Base-by-base conservation (phyloP, 371 early-diverging fungal genomes). In the Mortierella sp. region DNA sequence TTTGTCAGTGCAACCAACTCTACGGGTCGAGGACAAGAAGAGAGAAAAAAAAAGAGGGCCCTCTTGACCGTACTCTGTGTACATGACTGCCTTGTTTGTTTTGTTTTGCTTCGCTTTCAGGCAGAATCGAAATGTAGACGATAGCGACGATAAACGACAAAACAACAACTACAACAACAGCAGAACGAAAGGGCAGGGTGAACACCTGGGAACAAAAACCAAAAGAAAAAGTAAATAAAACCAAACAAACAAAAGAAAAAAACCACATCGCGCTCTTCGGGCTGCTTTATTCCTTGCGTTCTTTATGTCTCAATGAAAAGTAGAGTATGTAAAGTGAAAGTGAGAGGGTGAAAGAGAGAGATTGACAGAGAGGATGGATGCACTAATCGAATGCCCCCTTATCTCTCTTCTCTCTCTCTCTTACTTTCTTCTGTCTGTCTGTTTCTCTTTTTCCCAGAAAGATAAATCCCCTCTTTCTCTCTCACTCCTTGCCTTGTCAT, bases 51-150 rank as follows among this genome's bases (percentile, higher is more conserved):
- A n/a, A 58, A 24, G 21, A 7, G 55, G 55, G 24, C 19, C 10
- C 26, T 63, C 5, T 63, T 63, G 63, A 34, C 34, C 14, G 3
- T 50, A 16, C 50, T 16, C 16, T 50, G 50, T 16, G 2, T 0
- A 3, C 14, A 14, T 50, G 50, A 16, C 50, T 50, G 14, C 16
- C 2, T 50, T 13, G 50, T 26, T 63, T 34, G 21, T 19, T 6
- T 55, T 55, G 55, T 55, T 7, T 55, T 55, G 28, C 68, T 68
- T 68, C 68, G 31, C 21, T 68, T 68, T 68, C 68, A 68, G 42
- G 24, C 68, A 24, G 44, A 42, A 68, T 68, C 21, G 42, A 38
- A 31, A 63, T 63, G 63, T 19, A 1, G 60, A 60, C 31, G 60
- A 60, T 28, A 58, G 28, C 5, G 31, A 28, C n/a, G 14, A n/a